Percentiles rank a stretch among this genome's conserved stretches.
These are phyloP conservation scores for Priceomyces melissophilus DNA, from an alignment of 805 yeast species.

Conservation along the genomic window DNA sequence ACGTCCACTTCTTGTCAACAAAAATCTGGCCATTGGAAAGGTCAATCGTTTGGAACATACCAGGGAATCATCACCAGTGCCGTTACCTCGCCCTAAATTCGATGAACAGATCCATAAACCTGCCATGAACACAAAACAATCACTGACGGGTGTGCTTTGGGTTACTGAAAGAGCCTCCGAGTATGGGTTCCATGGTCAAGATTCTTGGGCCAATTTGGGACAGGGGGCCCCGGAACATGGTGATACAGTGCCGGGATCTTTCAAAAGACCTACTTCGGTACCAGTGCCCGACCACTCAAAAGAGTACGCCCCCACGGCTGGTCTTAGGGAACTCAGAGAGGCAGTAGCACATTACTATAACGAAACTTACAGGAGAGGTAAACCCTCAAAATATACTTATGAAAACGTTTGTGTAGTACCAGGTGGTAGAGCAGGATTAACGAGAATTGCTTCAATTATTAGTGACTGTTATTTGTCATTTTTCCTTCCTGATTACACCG, in stretches of 20 bases:
- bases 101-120: slow-evolving; percentile 49
- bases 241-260: slow-evolving; percentile 54
- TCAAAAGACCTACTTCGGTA: slow-evolving; percentile 47
- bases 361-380: slow-evolving; percentile 48
- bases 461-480: slow-evolving; percentile 58
- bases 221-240: slow-evolving; percentile 68
- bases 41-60: slow-evolving; percentile 32
- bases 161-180: slow-evolving; percentile 59
- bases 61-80: slow-evolving; percentile 45
- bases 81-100: slow-evolving; percentile 46
- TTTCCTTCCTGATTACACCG: slow-evolving; percentile 62
- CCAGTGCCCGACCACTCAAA: slow-evolving; percentile 46
- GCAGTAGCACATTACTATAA: slow-evolving; percentile 59
- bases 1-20: slow-evolving; percentile 6
- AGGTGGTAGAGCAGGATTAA: slow-evolving; percentile 62
- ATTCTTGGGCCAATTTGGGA: slow-evolving; percentile 57
- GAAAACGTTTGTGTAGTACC: slow-evolving; percentile 63
- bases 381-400: slow-evolving; percentile 51
- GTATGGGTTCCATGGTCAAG: slow-evolving; percentile 46
- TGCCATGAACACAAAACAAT: slow-evolving; percentile 55
- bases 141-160: slow-evolving; percentile 64
- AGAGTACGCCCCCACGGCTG: slow-evolving; percentile 62
- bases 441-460: slow-evolving; percentile 58
- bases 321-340: slow-evolving; percentile 49
- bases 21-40: slow-evolving; percentile 18